Evolutionary conservation across 1,139 yeast genomes (phyloP), one percentile per base, ranked within the genome.

Genomic region (Scheffersomyces stambukii): DNA sequence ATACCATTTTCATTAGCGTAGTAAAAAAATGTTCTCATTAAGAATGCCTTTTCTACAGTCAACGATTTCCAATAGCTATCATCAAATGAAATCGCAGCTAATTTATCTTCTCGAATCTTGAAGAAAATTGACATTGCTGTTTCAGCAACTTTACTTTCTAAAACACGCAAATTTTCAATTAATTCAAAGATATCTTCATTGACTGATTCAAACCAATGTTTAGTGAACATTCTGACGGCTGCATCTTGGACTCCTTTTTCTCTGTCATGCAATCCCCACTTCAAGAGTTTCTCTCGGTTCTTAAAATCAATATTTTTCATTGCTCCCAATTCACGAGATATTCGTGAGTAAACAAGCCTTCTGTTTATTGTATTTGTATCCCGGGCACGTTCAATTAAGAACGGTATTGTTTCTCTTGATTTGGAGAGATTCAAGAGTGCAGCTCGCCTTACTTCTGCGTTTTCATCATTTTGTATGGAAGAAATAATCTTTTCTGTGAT

Each of bases 191-290:
- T 58, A 51, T 88, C 91, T 36, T 81, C 81, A 41, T 81, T 70
- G 8, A 80, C 73, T 3, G 73, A 61, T 14, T 73, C 74, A 31
- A 84, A 68, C 97, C 97, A 91, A 27, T 71, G 70, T 16, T 64
- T 61, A 6, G 83, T 70, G 31, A 91, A 68, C 77, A 88, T 71
- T 38, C 75, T 75, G 1, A 70, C 59, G 2, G 96, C 88, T 0
- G 96, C 93, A 16, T 60, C 61, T 38, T 77, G 66, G 1, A 91
- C 97, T 5, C 66, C 47, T 6, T 69, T 75, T 39, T 89, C 96
- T 41, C 97, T 75, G 54, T 91, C 98, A 40, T 77, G 76, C 28
- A 91, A 63, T 2, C 98, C 98, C 88, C 95, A 84, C 28, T 69
- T 66, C 18, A 91, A 62, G 13, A 91, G 52, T 38, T 71, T 70